Base-by-base conservation (phyloP, 257 asterid species). In the Cordia subcordata region DNA sequence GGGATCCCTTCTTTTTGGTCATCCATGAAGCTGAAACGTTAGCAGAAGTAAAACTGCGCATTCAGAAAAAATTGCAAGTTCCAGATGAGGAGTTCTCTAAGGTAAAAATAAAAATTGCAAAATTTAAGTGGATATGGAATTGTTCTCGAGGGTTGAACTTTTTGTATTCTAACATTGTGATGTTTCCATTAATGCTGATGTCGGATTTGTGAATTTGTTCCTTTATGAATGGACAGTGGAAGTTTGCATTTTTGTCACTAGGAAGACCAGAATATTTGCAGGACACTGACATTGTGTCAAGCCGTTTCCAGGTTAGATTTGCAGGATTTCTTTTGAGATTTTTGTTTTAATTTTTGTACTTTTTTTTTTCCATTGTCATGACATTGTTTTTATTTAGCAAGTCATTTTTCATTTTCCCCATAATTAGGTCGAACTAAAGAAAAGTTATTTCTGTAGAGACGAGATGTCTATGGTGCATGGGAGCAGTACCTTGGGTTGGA, bases 401-500 rank as follows among this genome's bases (percentile, higher is more conserved):
- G 13, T 18, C 6, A 16, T 11, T 20, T 32, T 51, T 20, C 16
- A 0, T 32, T 20, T 49, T 37, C 3, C 37, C 57, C 12, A 20
- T 54, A 54, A 2, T 11, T 14, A 42, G 47, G 2, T 42, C 5
- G 10, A 42, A 42, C 47, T 42, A 42, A 42, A 11, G 4, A 27
- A 1, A 3, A 42, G 15, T 42, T 42, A 42, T 42, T 42, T 11
- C 47, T 8, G 53, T 69, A 55, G 80, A 93, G 97, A 68, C 81
- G 96, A 82, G 99, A 89, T 65, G 90, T 80, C 45, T 82, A 89
- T 69, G 94, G 99, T 68, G 94, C 94, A 61, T 89, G 96, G 97
- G 96, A 93, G 84, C 99, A 85, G 74, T 89, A 89, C 88, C 81
- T 93, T 45, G 97, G 99, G 66, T 78, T 93, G 53, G 97, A 93